Percentiles rank a stretch among this genome's conserved stretches.
These are phyloP conservation scores for Favolaschia claudopus DNA, from an alignment of 768 basidiomycete genomes.

Conservation along the genomic window DNA sequence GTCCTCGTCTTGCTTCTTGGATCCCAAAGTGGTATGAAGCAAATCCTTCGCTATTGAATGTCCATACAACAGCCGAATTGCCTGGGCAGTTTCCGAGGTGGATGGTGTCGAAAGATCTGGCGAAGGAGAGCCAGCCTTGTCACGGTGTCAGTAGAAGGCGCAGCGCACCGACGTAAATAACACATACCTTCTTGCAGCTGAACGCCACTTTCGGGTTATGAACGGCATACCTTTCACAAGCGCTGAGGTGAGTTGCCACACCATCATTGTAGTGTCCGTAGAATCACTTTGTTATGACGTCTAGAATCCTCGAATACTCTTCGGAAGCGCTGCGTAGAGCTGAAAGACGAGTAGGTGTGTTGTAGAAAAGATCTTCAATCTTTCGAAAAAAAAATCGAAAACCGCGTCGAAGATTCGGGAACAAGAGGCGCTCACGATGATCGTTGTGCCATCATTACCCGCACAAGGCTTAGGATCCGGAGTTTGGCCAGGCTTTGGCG, in stretches of 20 bases:
- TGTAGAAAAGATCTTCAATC: constrained; percentile 97
- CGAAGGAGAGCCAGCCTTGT: constrained; percentile 72
- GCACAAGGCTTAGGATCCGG: constrained; percentile 89
- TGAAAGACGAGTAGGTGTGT: constrained; percentile 86
- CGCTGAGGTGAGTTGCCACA: too few species aligned
- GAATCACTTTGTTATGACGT: constrained; percentile 89
- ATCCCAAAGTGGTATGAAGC: constrained; percentile 47
- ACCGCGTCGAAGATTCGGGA: neutral
- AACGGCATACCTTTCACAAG: too few species aligned
- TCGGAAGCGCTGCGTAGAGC: constrained; percentile 87
- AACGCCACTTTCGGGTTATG: constrained; percentile 92
- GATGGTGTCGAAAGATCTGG: constrained; percentile 87
- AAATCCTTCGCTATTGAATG: constrained; percentile 83
- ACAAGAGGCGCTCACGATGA: constrained; percentile 62
- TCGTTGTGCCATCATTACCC: constrained; percentile 92
- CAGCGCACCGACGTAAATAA: neutral
- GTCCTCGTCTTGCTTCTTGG: constrained; percentile 37
- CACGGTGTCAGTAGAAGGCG: constrained; percentile 8
- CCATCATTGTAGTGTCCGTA: too few species aligned
- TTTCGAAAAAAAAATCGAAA: constrained; percentile 41
- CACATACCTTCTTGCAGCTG: constrained; percentile 85
- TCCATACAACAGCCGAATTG: constrained; percentile 85
- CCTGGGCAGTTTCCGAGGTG: constrained; percentile 65
- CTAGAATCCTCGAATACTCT: constrained; percentile 90
- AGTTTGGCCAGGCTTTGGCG: constrained; percentile 73